Evolutionary conservation across 805 yeast genomes (phyloP).

Genomic region (Monosporozyma servazzii): DNA sequence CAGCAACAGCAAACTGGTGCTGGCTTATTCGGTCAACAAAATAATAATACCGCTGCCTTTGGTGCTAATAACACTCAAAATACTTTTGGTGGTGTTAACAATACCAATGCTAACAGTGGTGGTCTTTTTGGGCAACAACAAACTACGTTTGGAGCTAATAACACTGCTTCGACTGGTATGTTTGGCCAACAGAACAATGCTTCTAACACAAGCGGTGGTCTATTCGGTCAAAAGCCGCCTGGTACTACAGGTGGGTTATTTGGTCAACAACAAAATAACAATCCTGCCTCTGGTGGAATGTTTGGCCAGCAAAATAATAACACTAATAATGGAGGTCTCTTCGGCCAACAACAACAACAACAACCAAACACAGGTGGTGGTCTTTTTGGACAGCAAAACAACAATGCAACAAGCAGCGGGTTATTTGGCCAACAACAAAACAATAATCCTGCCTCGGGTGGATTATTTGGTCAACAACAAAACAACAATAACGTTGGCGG

Average conservation of each 20-base stretch:
- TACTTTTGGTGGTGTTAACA: conserved; percentile 23
- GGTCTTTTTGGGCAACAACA: neutral
- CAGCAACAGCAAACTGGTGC: conserved; percentile 22
- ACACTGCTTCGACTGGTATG: conserved; percentile 15
- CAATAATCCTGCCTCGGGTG: conserved; percentile 18
- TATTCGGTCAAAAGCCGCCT: conserved; percentile 27
- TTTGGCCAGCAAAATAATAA: conserved; percentile 14
- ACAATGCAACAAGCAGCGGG: no score
- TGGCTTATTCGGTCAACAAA: conserved; percentile 29
- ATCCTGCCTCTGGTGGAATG: conserved; percentile 6
- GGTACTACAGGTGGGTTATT: conserved; percentile 10
- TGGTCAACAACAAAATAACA: conserved; percentile 1
- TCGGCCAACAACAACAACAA: conserved; percentile 9
- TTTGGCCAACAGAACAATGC: conserved; percentile 15
- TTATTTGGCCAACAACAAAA: neutral
- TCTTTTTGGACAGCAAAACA: conserved; percentile 23
- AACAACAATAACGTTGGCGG: conserved; percentile 16
- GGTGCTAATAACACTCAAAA: conserved; percentile 14
- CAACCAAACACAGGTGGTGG: conserved; percentile 14
- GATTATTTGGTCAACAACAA: conserved; percentile 21
- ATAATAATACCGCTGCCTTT: conserved; percentile 3
- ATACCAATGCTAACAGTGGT: conserved; percentile 16
- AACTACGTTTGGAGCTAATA: conserved; percentile 14
- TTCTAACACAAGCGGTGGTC: conserved; percentile 14
- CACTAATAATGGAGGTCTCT: conserved; percentile 11